Evolutionary conservation across 768 basidiomycete genomes (phyloP).

Genomic region (Mycena rebaudengoi): DNA sequence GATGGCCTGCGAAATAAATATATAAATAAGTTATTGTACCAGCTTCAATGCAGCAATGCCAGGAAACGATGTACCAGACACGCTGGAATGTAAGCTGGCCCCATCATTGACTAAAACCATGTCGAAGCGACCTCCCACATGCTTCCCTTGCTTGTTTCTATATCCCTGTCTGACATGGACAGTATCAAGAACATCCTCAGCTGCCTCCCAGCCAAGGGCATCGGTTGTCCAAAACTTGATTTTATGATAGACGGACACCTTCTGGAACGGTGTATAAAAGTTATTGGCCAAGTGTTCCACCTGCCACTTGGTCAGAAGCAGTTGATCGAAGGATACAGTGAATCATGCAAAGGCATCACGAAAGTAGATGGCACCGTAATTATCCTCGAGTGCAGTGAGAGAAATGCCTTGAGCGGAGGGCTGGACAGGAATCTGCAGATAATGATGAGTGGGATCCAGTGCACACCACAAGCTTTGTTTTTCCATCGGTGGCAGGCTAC

Average conservation of each 20-base stretch:
- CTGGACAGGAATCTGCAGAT: conserved; percentile 12
- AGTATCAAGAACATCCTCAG: neutral
- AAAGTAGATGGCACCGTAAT: conserved; percentile 11
- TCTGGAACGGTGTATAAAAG: conserved; percentile 13
- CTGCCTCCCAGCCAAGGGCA: conserved; percentile 4
- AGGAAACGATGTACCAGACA: neutral
- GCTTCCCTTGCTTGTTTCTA: neutral
- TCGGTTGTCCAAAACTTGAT: conserved; percentile 20
- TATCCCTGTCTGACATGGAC: neutral
- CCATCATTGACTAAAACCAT: neutral
- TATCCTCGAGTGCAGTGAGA: neutral
- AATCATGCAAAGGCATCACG: conserved; percentile 16
- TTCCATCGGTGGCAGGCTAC: neutral
- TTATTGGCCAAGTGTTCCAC: neutral
- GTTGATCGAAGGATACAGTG: neutral
- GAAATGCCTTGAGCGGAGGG: conserved; percentile 15
- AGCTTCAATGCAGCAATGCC: neutral
- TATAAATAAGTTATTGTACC: neutral
- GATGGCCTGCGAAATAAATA: neutral
- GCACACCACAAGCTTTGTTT: neutral
- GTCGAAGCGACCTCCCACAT: neutral
- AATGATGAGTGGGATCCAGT: neutral
- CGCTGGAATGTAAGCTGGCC: neutral
- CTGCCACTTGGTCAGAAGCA: neutral
- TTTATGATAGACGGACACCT: conserved; percentile 12